Conservation (phyloP, 2,329 filamentous ascomycete genomes). For the Botrytis fabae region DNA sequence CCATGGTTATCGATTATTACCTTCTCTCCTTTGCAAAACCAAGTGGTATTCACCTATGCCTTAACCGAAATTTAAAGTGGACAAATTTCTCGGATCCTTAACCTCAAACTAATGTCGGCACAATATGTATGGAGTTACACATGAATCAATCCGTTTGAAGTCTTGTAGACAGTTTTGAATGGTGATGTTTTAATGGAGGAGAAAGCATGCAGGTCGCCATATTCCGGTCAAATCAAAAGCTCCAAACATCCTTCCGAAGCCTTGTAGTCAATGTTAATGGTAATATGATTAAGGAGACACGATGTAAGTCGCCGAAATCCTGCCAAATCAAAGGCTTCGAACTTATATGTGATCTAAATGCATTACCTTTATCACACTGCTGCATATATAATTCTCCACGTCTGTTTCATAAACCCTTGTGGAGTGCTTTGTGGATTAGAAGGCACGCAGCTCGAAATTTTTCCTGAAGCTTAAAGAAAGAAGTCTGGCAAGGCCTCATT, state of each 20-base stretch:
- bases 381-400: background rate
- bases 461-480: background rate
- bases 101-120: background rate
- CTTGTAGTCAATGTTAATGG: background rate
- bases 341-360: background rate
- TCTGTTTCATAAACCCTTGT: background rate
- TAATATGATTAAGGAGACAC: background rate
- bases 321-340: background rate
- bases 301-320: background rate
- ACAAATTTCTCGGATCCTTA: background rate
- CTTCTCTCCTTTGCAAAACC: background rate
- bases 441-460: background rate
- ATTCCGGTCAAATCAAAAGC: background rate
- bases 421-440: background rate
- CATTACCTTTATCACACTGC: background rate
- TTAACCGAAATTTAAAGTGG: background rate
- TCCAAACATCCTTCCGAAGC: background rate
- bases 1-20: conserved; percentile 15
- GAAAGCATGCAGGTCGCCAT: background rate
- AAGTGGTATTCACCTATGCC: background rate
- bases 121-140: background rate
- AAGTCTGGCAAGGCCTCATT: background rate
- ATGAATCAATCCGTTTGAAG: background rate
- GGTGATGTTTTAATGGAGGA: background rate
- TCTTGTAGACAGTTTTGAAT: background rate